phyloP scores from a whole-genome alignment of 2,329 filamentous ascomycete genomes.

The Pseudopyrenochaeta lycopersici region DNA sequence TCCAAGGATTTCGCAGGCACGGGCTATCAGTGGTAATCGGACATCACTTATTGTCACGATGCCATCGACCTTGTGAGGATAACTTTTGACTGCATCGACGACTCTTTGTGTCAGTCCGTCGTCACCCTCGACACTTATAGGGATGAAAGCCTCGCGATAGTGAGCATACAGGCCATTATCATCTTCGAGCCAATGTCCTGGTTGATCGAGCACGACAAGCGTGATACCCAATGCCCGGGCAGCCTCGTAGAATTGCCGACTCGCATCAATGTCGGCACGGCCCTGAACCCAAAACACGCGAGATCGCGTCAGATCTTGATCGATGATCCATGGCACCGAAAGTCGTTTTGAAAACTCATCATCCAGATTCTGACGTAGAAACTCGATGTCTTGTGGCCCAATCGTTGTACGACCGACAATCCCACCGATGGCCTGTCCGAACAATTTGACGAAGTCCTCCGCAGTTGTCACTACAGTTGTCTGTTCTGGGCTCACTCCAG shows the following conservation, averaged over 20 bases:
- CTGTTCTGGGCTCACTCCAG: background rate
- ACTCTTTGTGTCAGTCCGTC: conserved; percentile 15
- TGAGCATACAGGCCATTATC: conserved; percentile 37
- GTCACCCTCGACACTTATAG: conserved; percentile 44
- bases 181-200: conserved; percentile 54
- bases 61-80: conserved; percentile 43
- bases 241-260: conserved; percentile 1
- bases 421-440: background rate
- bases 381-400: background rate
- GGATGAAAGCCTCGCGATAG: conserved; percentile 15
- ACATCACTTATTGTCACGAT: conserved; percentile 50
- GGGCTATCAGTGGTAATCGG: conserved; percentile 37
- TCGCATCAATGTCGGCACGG: background rate
- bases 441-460: background rate
- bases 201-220: conserved; percentile 49
- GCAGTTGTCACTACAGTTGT: background rate
- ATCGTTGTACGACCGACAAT: background rate
- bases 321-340: background rate
- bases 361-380: background rate
- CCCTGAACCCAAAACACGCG: conserved; percentile 9
- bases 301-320: conserved; percentile 1
- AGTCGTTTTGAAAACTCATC: background rate
- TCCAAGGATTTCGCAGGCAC: conserved; percentile 43
- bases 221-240: conserved; percentile 43
- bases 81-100: conserved; percentile 21